A percentile compares a stretch with the other conserved stretches of the same genome.
phyloP scores from a whole-genome alignment of 163 green algal species.

The Botryococcus braunii region DNA sequence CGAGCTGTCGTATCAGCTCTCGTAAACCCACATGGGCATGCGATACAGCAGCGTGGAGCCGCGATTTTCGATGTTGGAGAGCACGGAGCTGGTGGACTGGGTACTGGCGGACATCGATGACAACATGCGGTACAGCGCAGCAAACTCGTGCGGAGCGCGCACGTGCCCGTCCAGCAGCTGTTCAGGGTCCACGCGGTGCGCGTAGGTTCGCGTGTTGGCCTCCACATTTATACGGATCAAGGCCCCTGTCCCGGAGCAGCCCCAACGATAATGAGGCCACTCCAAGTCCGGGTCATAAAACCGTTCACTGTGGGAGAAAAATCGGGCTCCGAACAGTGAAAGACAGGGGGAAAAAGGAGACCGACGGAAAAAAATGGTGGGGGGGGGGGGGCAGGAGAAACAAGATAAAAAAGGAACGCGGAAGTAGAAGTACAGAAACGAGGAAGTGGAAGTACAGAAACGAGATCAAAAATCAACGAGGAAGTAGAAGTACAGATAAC shows the following conservation, averaged over 20 bases:
- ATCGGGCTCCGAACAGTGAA: neutral
- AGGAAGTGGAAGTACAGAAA: too few relatives aligned
- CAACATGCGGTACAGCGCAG: slow-evolving; percentile 3
- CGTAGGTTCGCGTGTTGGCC: slow-evolving; percentile 3
- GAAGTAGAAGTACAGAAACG: too few relatives aligned
- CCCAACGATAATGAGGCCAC: neutral
- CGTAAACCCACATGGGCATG: slow-evolving; percentile 14
- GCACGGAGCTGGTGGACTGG: neutral
- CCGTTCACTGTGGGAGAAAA: too few relatives aligned
- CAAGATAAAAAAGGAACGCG: neutral
- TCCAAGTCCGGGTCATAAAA: too few relatives aligned
- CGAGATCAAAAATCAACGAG: too few relatives aligned
- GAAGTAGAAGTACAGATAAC: too few relatives aligned
- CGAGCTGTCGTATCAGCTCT: too few relatives aligned
- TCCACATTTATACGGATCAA: neutral
- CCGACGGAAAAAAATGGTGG: neutral
- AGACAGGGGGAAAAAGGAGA: too few relatives aligned
- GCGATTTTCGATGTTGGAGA: slow-evolving; percentile 1
- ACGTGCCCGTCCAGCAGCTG: neutral
- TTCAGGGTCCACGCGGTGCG: neutral
- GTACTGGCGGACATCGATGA: too few relatives aligned
- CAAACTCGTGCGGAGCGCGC: slow-evolving; percentile 1
- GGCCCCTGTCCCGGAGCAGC: slow-evolving; percentile 2
- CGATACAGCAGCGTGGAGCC: slow-evolving; percentile 6
- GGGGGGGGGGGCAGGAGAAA: neutral